Conservation (phyloP, 202 grass and related monocot species). For the Zizania palustris region DNA sequence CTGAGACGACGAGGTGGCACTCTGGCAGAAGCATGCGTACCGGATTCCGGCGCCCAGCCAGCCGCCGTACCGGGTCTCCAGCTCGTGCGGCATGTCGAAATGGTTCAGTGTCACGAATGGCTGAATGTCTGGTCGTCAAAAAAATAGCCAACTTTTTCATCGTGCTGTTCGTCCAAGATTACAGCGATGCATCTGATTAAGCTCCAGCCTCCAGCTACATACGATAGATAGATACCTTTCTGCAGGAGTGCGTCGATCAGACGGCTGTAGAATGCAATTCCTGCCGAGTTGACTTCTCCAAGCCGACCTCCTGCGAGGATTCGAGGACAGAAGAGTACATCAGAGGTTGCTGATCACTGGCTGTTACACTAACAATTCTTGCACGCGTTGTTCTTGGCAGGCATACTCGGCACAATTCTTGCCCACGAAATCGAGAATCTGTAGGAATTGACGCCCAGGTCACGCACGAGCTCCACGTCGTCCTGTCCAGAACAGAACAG, state of each 20-base stretch:
- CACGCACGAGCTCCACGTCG: slow-evolving; percentile 56
- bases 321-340: background rate
- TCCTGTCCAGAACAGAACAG: slow-evolving; percentile 25
- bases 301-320: slow-evolving; percentile 42
- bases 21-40: slow-evolving; percentile 39
- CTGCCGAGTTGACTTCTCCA: slow-evolving; percentile 45
- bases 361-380: too few species aligned
- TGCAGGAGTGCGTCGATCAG: slow-evolving; percentile 48
- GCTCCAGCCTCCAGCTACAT: too few species aligned
- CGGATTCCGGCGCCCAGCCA: slow-evolving; percentile 58
- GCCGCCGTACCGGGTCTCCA: slow-evolving; percentile 41
- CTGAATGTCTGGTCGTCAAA: slow-evolving; percentile 45
- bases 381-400: background rate
- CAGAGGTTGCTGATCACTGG: too few species aligned
- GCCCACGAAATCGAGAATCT: slow-evolving; percentile 75
- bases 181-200: background rate
- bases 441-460: slow-evolving; percentile 57
- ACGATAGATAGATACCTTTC: slow-evolving; percentile 38
- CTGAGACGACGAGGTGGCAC: background rate
- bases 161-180: background rate
- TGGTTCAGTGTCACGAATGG: slow-evolving; percentile 72
- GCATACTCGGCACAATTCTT: slow-evolving; percentile 58
- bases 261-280: slow-evolving; percentile 62
- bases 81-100: slow-evolving; percentile 61
- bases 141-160: too few species aligned